phyloP scores from a whole-genome alignment of 768 basidiomycete genomes.

The Termitomyces titanicus region DNA sequence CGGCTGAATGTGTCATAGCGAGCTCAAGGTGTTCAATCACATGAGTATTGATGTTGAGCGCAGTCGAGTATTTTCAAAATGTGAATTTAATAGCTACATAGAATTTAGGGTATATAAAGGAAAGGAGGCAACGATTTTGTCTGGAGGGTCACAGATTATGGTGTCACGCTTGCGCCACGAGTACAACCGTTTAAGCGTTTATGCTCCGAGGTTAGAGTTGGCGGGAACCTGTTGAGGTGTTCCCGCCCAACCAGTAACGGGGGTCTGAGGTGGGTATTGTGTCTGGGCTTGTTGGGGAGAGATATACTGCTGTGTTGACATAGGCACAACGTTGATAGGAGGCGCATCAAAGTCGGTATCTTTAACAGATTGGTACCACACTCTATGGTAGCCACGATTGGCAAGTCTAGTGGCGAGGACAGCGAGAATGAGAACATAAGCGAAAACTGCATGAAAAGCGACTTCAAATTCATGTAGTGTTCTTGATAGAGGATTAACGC shows the following conservation, averaged over 20 bases:
- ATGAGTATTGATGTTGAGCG: too few species aligned
- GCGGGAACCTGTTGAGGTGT: neutral
- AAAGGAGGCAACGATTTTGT: too few species aligned
- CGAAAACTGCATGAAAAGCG: constrained; percentile 26
- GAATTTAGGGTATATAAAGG: too few species aligned
- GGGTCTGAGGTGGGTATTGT: constrained; percentile 4
- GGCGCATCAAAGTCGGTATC: constrained; percentile 28
- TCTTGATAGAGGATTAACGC: constrained; percentile 15
- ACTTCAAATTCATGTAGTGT: neutral
- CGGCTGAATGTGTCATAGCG: too few species aligned
- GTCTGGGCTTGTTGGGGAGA: constrained; percentile 2
- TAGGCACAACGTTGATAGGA: constrained; percentile 5
- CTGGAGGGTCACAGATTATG: too few species aligned
- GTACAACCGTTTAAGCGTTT: too few species aligned
- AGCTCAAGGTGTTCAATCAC: too few species aligned
- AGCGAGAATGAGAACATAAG: constrained; percentile 28
- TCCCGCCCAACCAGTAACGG: neutral
- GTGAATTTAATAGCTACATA: too few species aligned
- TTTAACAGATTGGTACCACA: constrained; percentile 34
- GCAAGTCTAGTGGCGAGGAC: constrained; percentile 24
- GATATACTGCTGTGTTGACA: constrained; percentile 5
- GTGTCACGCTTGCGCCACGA: too few species aligned
- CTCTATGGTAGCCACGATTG: constrained; percentile 27
- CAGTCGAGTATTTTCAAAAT: too few species aligned
- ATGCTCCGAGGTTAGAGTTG: neutral